phyloP scores from a whole-genome alignment of 805 yeast genomes.

The Suhomyces prunicola region DNA sequence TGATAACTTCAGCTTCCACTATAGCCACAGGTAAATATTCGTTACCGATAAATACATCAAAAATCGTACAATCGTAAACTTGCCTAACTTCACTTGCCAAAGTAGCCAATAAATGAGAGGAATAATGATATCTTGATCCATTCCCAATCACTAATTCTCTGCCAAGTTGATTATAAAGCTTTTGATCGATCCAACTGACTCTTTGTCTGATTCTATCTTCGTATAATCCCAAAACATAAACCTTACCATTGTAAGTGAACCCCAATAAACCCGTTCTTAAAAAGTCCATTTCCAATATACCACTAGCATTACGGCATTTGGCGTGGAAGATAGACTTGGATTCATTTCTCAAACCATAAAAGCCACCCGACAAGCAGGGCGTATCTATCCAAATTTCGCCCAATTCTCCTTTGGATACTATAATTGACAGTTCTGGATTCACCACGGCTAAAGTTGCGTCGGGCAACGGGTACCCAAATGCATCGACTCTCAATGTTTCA shows the following conservation, averaged over 20 bases:
- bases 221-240: constrained; percentile 82
- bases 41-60: constrained; percentile 74
- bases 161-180: constrained; percentile 26
- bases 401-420: constrained; percentile 73
- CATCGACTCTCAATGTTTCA: constrained; percentile 65
- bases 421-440: constrained; percentile 81
- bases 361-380: constrained; percentile 86
- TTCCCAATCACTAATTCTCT: constrained; percentile 33
- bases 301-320: constrained; percentile 68
- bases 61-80: constrained; percentile 86
- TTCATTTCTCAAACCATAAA: constrained; percentile 66
- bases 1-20: constrained; percentile 61
- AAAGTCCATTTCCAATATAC: constrained; percentile 70
- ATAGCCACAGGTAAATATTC: constrained; percentile 84
- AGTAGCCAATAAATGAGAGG: constrained; percentile 83
- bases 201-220: constrained; percentile 88
- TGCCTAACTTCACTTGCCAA: constrained; percentile 77
- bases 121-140: constrained; percentile 66
- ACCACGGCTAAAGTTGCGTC: constrained; percentile 93
- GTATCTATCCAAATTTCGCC: constrained; percentile 99
- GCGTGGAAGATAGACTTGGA: constrained; percentile 80
- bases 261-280: constrained; percentile 90
- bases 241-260: constrained; percentile 80
- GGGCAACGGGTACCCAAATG: constrained; percentile 92
- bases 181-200: constrained; percentile 61